Evolutionary conservation across 202 grass and related monocot genomes (phyloP), one percentile per base, ranked within the genome.

Genomic region (Digitaria exilis): DNA sequence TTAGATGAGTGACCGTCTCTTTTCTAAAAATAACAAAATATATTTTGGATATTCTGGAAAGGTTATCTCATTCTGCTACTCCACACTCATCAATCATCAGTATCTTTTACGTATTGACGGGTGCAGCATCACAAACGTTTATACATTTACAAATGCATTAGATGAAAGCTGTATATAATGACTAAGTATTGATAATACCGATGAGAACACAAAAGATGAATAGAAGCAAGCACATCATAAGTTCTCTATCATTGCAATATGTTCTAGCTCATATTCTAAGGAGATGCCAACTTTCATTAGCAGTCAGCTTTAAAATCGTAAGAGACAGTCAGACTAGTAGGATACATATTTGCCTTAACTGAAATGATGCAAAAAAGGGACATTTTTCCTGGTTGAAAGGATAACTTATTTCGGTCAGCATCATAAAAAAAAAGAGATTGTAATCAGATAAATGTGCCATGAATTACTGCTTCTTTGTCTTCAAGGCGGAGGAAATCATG

Each of bases 251-350:
- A 30, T 77, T 56, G 5, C 3, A 57, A 76, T 41, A 31, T 43
- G 69, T 3, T 37, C 37, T 26, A 17, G 1, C 32, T 56, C 37
- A 44, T 30, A 29, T 43, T n/a, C 10, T 4, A 65, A 2, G 41
- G 45, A 22, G 29, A n/a, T n/a, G n/a, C n/a, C n/a, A n/a, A n/a
- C 35, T 32, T 73, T 80, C 39, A 50, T 57, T 50, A 76, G 58
- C 31, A 63, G 31, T 62, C 24, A 31, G 34, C 10, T 15, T 3
- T 42, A 57, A 52, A 79, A 42, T 67, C 44, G 43, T 71, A 24
- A 17, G 3, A 69, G 14, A 61, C 2, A n/a, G 24, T 43, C 54
- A 41, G 9, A 71, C 29, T 70, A 25, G 30, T 26, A 21, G 4
- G 7, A 1, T 29, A 24, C 51, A 79, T 65, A 35, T 28, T 5